These are phyloP conservation scores for Lagenaria siceraria DNA, from an alignment of 306 rosid genomes.

Conservation along the genomic window DNA sequence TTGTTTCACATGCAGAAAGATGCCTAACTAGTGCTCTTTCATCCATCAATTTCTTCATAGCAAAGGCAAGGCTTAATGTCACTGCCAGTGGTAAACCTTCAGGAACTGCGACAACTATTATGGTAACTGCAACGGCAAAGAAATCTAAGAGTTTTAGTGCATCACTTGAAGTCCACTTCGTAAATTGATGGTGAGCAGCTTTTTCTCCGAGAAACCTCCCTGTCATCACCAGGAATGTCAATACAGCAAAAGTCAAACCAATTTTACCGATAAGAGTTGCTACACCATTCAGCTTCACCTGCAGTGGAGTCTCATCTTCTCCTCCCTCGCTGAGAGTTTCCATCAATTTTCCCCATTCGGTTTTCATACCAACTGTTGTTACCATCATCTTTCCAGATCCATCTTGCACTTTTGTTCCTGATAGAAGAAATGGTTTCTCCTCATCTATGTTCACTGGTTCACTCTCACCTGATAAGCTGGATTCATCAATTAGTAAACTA, in stretches of 20 bases:
- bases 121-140: conserved; percentile 89
- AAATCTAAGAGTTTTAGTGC: conserved; percentile 52
- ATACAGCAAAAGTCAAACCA: conserved; percentile 67
- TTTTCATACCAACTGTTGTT: conserved; percentile 91
- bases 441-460: conserved; percentile 50
- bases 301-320: conserved; percentile 96
- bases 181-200: conserved; percentile 28
- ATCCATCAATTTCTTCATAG: conserved; percentile 82
- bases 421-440: conserved; percentile 75
- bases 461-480: conserved; percentile 94
- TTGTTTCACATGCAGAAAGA: conserved; percentile 96
- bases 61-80: conserved; percentile 97
- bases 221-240: conserved; percentile 60
- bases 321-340: conserved; percentile 87
- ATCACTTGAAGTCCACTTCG: conserved; percentile 67
- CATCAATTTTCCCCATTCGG: conserved; percentile 99
- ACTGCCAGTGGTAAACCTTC: conserved; percentile 97
- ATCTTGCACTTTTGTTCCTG: conserved; percentile 95
- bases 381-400: conserved; percentile 88
- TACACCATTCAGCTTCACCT: conserved; percentile 92
- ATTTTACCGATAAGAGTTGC: conserved; percentile 92
- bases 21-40: conserved; percentile 88
- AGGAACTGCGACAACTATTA: conserved; percentile 92
- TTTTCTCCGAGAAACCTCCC: conserved; percentile 54
- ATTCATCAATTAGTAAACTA: conserved; percentile 64